Conservation (phyloP, 352 stramenopile genomes). For the Phytopythium boreale region DNA sequence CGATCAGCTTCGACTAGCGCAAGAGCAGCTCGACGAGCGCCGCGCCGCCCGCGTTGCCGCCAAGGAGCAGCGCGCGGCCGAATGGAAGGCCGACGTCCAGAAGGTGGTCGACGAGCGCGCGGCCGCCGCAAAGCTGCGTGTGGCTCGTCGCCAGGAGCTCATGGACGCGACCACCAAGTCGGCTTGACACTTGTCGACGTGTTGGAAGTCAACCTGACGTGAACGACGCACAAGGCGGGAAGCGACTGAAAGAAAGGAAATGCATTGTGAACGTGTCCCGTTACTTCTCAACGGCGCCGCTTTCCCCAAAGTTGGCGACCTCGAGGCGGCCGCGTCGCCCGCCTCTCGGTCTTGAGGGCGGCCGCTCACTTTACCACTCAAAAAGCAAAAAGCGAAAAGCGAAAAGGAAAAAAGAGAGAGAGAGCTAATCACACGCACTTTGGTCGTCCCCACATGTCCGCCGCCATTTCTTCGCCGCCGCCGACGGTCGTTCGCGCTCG, state of each 20-base stretch:
- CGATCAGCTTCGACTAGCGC: conserved; percentile 22
- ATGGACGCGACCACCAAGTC: conserved; percentile 1
- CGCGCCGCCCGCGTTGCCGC: conserved; percentile 20
- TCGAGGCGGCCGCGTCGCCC: neutral
- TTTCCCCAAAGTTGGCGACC: conserved; percentile 5
- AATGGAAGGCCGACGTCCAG: conserved; percentile 29
- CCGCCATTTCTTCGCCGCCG: neutral
- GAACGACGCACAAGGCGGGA: neutral
- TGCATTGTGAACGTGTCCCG: conserved; percentile 8
- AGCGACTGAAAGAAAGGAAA: neutral
- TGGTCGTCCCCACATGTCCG: conserved; percentile 1
- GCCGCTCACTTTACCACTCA: conserved; percentile 8
- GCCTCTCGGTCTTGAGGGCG: conserved; percentile 6
- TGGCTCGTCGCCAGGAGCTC: conserved; percentile 25
- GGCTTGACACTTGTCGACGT: conserved; percentile 1
- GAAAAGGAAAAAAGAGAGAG: neutral
- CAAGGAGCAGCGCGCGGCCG: conserved; percentile 31
- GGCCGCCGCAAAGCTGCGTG: conserved; percentile 26
- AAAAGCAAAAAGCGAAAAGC: conserved; percentile 4
- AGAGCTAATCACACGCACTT: conserved; percentile 3
- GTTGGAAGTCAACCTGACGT: too few species aligned
- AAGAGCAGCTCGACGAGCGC: conserved; percentile 25
- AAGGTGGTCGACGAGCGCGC: conserved; percentile 33
- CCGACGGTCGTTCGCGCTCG: neutral
- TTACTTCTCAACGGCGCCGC: conserved; percentile 9